These are phyloP conservation scores for Trichoderma breve DNA, from an alignment of 2,329 filamentous ascomycete genomes.

Conservation along the genomic window DNA sequence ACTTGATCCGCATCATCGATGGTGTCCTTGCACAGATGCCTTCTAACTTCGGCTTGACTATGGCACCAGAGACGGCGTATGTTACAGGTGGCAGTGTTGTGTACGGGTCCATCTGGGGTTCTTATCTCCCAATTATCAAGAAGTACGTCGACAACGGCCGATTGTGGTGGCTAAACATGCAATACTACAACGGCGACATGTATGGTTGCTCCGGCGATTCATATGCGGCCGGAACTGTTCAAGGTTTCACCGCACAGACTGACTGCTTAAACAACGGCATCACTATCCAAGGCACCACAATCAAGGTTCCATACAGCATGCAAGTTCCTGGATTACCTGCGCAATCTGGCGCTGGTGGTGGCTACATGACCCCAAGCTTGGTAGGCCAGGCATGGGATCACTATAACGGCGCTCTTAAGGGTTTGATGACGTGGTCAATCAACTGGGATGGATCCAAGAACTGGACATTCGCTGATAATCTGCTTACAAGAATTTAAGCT, in stretches of 20 bases:
- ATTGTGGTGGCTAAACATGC: constrained; percentile 39
- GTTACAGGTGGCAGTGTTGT: constrained; percentile 34
- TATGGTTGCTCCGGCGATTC: constrained; percentile 36
- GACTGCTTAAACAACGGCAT: constrained; percentile 37
- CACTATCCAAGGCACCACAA: constrained; percentile 32
- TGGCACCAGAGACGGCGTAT: constrained; percentile 39
- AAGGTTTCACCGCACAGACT: constrained; percentile 37
- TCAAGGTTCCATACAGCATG: constrained; percentile 35
- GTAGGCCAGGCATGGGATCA: constrained; percentile 33
- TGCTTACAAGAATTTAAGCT: constrained; percentile 24
- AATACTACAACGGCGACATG: constrained; percentile 40
- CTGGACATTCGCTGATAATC: constrained; percentile 37
- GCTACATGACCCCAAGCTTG: constrained; percentile 33
- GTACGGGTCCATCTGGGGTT: constrained; percentile 37
- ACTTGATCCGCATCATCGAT: constrained; percentile 38
- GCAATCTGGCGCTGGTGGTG: constrained; percentile 34
- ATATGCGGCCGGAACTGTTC: constrained; percentile 33
- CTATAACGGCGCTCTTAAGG: constrained; percentile 35
- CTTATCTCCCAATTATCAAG: constrained; percentile 39
- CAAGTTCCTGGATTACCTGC: constrained; percentile 38
- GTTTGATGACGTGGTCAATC: constrained; percentile 39
- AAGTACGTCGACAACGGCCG: constrained; percentile 37
- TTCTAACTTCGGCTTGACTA: constrained; percentile 58
- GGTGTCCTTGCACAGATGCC: constrained; percentile 47
- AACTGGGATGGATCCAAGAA: constrained; percentile 38